Evolutionary conservation across 352 stramenopile species (phyloP).

Genomic region (Globisporangium splendens): DNA sequence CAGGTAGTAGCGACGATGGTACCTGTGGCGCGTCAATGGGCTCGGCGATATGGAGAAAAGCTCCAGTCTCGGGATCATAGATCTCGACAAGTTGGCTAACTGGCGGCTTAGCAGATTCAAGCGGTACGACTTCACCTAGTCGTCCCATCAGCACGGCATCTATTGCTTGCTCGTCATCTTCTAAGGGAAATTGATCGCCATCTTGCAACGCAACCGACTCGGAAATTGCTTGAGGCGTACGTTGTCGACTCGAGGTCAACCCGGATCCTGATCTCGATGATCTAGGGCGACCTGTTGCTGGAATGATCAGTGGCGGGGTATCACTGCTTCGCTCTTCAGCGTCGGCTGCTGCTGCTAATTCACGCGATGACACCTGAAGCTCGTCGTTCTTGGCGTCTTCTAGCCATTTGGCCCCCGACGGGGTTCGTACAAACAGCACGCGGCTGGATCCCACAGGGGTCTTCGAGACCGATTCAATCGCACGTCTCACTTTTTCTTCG

Average conservation of each 20-base stretch:
- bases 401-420: slow-evolving; percentile 22
- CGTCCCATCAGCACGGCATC: too few species aligned
- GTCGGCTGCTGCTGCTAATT: slow-evolving; percentile 6
- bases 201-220: background rate
- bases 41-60: slow-evolving; percentile 7
- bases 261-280: slow-evolving; percentile 5
- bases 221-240: slow-evolving; percentile 1
- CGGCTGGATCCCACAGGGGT: slow-evolving; percentile 40
- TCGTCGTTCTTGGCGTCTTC: background rate
- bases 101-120: too few species aligned
- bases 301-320: background rate
- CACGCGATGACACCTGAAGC: too few species aligned
- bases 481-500: slow-evolving; percentile 48
- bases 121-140: too few species aligned
- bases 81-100: slow-evolving; percentile 5
- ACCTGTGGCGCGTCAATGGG: background rate
- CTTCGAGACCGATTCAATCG: slow-evolving; percentile 40
- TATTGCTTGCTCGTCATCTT: too few species aligned
- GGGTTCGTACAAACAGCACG: slow-evolving; percentile 36
- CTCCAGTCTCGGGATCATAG: slow-evolving; percentile 11
- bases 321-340: background rate
- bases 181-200: too few species aligned
- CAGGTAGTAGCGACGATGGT: too few species aligned
- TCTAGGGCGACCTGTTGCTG: background rate
- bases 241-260: background rate